phyloP scores from a whole-genome alignment of 2,329 filamentous ascomycete genomes.

The Canariomyces notabilis region DNA sequence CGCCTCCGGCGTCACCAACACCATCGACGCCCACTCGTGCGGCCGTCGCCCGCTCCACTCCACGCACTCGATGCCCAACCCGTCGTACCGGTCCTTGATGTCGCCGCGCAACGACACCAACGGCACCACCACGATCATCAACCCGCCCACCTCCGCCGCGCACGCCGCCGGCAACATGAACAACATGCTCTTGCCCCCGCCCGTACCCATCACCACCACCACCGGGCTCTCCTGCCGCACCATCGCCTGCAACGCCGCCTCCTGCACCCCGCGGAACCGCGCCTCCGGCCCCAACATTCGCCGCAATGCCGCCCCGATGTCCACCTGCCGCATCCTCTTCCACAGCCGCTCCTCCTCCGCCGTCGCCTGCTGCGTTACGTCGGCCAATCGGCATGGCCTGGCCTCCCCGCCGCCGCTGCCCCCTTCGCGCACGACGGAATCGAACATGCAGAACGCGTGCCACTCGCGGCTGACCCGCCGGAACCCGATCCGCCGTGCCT shows the following conservation, averaged over 20 bases:
- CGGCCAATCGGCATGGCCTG: background rate
- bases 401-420: background rate
- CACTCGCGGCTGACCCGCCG: slow-evolving; percentile 14
- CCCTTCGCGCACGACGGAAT: background rate
- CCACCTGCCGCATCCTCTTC: background rate
- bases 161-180: slow-evolving; percentile 17
- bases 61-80: background rate
- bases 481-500: slow-evolving; percentile 10
- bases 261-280: slow-evolving; percentile 9
- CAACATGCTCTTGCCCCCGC: slow-evolving; percentile 19
- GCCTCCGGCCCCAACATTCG: slow-evolving; percentile 10
- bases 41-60: background rate
- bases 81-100: background rate
- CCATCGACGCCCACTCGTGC: background rate
- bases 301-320: slow-evolving; percentile 2
- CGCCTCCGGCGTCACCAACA: slow-evolving; percentile 3
- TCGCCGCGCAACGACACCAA: slow-evolving; percentile 1
- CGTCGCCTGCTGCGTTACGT: background rate
- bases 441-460: slow-evolving; percentile 17
- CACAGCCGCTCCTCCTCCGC: slow-evolving; percentile 1
- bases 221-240: slow-evolving; percentile 7
- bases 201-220: slow-evolving; percentile 13
- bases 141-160: background rate
- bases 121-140: slow-evolving; percentile 4
- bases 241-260: slow-evolving; percentile 12